Base-by-base conservation (phyloP, 148 eudicot genomes). In the Camellia sinensis region DNA sequence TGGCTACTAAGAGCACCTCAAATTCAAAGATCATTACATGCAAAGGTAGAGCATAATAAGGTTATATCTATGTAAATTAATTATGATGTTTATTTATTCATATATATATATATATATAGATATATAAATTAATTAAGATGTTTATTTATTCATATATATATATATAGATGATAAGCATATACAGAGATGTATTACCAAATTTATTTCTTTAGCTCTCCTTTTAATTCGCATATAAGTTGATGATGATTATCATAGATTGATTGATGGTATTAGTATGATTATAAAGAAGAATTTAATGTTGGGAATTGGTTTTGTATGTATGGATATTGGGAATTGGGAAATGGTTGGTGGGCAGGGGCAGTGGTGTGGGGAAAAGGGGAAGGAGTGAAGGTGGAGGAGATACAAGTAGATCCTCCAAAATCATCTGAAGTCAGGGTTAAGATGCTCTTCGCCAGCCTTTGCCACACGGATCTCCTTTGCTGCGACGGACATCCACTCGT, bases 391-490 rank as follows among this genome's bases (percentile, higher is more conserved):
- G 77, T 89, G 77, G 89, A 89, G 71, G 87, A 89, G 78, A 89
- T 89, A 66, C 57, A 79, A 52, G 89, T 87, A 19, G 92, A 84
- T 10, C 80, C 92, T 12, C 92, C 92, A 2, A 82, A 77, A 79
- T 40, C 74, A 0, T 61, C 50, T 0, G 89, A 89, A 85, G 86
- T 89, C 22, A 62, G 90, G 53, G 46, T 89, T 14, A 87, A 83
- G 83, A 87, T 89, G 86, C 44, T 82, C 3, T 89, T 46, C 60
- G 87, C 92, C 8, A 86, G 90, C 70, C 65, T 87, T 1, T 89
- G 92, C 68, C 92, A 89, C 70, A 84, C 90, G 11, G 92, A 89
- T 57, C 37, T 89, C 53, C 70, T 89, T 1, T 60, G 82, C 79
- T 74, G 78, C 82, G 22, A 67, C 10, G 90, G 88, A n/a, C 52